Base-by-base conservation (phyloP, 805 yeast genomes). In the Saturnispora dispora region DNA sequence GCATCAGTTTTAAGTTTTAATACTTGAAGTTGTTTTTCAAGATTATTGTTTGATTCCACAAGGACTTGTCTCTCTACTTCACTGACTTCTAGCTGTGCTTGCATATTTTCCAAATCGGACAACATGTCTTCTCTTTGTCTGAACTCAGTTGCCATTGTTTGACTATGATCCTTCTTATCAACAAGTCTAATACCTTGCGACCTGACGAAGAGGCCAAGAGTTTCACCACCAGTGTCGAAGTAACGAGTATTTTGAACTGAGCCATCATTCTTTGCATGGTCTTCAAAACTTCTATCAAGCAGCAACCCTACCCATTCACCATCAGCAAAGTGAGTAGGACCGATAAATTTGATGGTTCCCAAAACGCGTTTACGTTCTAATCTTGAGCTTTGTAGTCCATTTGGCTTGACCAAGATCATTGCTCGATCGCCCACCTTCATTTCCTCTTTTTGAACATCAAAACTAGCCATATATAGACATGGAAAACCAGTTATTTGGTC, bases 291-390 rank as follows among this genome's bases (percentile, higher is more conserved):
- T 1, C 52, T 51, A 11, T 68, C 70, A 22, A 78, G 59, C 46
- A 75, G 78, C 3, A 78, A 58, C 1, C 82, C 83, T 4, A 74
- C 62, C 82, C 83, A 77, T n/a, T 53, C 58, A 0, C 88, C 88
- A 0, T 73, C 66, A 3, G 85, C 80, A 67, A 83, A 83, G 45
- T 75, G 55, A 0, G 87, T 79, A 13, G 57, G 49, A 0, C 88
- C 88, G 2, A 74, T 53, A 59, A 63, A 83, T 47, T 74, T 64
- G 1, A 82, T 74, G 0, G 62, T 57, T 0, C 86, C 88, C 15
- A 23, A 27, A 13, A 47, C 46, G 23, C 41, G 41, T 37, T 37
- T 37, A 37, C 41, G 41, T 22, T 23, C n/a, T 5, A 27, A 17
- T 4, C 36, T 22, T 3, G 40, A 27, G 3, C 8, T 27, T 13